Evolutionary conservation across 2,329 filamentous ascomycete species (phyloP), one percentile per base, ranked within the genome.

Genomic region (Purpureocillium takamizusanense): DNA sequence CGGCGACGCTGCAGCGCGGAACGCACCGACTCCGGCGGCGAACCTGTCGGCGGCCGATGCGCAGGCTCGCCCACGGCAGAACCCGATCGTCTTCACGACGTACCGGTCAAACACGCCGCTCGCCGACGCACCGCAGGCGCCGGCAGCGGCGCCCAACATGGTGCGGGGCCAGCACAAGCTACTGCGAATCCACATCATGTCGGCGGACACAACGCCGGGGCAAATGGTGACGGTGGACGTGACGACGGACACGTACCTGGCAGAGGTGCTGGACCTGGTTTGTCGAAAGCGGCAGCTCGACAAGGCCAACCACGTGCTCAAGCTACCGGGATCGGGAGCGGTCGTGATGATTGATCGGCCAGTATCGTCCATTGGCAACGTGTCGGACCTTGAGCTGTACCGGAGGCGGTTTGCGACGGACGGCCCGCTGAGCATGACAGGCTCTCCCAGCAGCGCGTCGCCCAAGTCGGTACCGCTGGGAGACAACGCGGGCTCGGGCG

Each of bases 221-320:
- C 81, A 83, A 51, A 78, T 80, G 64, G 74, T 86, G 17, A 81
- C 79, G 2, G 65, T 89, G 14, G 78, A 85, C 44, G 84, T 86
- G 33, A 89, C 83, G 0, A 87, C 83, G 0, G 84, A 90, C 48
- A 90, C 81, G 23, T 92, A 89, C 55, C 76, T 92, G 33, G 84
- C 83, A 32, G 85, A 92, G 56, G 78, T 92, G 21, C 77, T 90
- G 37, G 85, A 90, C 52, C 70, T 79, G 46, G 81, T 86, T 3
- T 92, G 86, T 56, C 76, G 80, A 31, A 86, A 85, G 59, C 72
- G 87, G 32, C 78, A 85, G 41, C 67, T 92, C 0, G 86, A 92
- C 56, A 87, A 88, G 63, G 82, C 74, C 14, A 77, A 81, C 40
- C 85, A 87, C 55, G 81, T 90, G 5, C 72, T 94, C 45, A 88